Conservation (phyloP, 2,329 filamentous ascomycete genomes). For the Ceratocystis ficicola region DNA sequence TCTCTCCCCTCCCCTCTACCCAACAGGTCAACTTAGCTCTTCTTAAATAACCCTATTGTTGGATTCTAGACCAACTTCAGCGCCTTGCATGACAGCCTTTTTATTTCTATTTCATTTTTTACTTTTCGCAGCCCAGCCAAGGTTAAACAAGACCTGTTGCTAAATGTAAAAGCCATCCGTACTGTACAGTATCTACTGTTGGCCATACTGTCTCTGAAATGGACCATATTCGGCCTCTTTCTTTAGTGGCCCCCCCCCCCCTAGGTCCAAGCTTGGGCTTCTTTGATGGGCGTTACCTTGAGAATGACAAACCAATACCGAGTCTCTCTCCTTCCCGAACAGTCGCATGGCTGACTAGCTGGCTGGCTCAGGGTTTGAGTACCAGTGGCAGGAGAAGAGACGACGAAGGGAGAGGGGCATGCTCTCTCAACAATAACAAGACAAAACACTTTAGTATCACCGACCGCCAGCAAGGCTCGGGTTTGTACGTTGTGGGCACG, state of each 20-base stretch:
- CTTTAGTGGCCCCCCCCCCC: neutral
- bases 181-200: neutral
- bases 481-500: too few relatives aligned
- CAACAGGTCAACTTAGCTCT: neutral
- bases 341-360: neutral
- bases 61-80: slow-evolving; percentile 8
- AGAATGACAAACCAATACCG: neutral
- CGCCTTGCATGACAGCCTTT: slow-evolving; percentile 1
- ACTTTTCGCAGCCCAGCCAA: neutral
- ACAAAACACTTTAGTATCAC: too few relatives aligned
- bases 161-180: too few relatives aligned
- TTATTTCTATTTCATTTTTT: neutral
- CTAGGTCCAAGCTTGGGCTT: neutral
- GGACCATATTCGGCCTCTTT: slow-evolving; percentile 1
- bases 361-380: neutral
- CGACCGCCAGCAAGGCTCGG: too few relatives aligned
- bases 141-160: neutral
- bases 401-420: too few relatives aligned
- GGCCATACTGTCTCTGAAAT: neutral
- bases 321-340: neutral
- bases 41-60: neutral
- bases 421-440: too few relatives aligned
- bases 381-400: too few relatives aligned
- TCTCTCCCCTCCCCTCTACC: neutral
- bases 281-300: neutral